Conservation (phyloP, 2,329 filamentous ascomycete genomes). For the Cladosporium cucumerinum region DNA sequence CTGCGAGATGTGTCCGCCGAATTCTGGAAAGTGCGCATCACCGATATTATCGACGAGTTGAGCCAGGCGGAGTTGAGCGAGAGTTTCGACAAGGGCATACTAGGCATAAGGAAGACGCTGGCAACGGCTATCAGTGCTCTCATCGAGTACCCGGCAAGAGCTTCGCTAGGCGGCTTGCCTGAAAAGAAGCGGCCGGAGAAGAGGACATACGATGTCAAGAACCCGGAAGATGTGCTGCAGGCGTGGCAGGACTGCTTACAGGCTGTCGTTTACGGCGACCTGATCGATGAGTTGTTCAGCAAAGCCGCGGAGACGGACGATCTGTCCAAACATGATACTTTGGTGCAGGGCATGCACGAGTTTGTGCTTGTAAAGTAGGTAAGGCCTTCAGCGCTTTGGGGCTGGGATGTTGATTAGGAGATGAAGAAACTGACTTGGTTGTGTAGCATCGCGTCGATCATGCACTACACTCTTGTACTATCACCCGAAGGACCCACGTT, state of each 20-base stretch:
- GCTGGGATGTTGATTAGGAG: not conserved
- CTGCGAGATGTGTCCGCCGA: constrained; percentile 59
- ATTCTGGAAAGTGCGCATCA: constrained; percentile 64
- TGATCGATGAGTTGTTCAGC: constrained; percentile 63
- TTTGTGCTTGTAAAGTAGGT: constrained; percentile 68
- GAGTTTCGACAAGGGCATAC: constrained; percentile 74
- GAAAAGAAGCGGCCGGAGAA: constrained; percentile 30
- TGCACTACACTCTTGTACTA: constrained; percentile 69
- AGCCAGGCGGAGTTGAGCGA: constrained; percentile 70
- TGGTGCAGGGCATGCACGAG: constrained; percentile 63
- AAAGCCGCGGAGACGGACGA: constrained; percentile 59
- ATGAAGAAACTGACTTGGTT: constrained; percentile 7
- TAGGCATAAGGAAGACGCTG: constrained; percentile 72
- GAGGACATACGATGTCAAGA: constrained; percentile 54
- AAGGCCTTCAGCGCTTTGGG: not conserved
- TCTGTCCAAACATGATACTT: constrained; percentile 60
- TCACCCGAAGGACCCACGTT: constrained; percentile 74
- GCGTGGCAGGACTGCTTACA: constrained; percentile 68
- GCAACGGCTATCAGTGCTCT: constrained; percentile 68
- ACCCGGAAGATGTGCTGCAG: constrained; percentile 57
- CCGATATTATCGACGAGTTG: constrained; percentile 59
- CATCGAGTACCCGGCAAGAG: constrained; percentile 66
- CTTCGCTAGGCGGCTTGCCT: constrained; percentile 60
- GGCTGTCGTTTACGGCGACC: constrained; percentile 63
- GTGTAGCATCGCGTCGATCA: constrained; percentile 64